Base-by-base conservation (phyloP, 345 rosid species). In the Stellera chamaejasme region DNA sequence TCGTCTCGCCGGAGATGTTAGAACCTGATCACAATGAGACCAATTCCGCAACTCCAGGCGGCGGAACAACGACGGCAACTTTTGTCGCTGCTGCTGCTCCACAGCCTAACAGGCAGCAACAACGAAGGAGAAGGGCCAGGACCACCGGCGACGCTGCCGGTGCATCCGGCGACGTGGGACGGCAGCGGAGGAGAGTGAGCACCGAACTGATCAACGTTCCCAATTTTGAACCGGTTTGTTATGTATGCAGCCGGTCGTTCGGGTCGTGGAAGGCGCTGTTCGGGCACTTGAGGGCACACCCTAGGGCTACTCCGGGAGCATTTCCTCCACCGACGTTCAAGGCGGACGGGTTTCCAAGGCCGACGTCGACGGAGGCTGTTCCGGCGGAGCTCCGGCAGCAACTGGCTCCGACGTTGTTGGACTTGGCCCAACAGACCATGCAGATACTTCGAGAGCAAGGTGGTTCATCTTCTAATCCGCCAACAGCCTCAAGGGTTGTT, bases 261-360 rank as follows among this genome's bases (percentile, higher is more conserved):
- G 13, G 6, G 1, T 48, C 63, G 11, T 59, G 63, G 63, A 59
- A 49, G 41, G 63, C 47, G 2, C 54, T 59, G 47, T 59, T 59
- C 11, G 63, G 63, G 2, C 63, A 59, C 48, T 46, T 59, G 1
- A 59, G 54, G 26, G 23, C 63, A 45, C 63, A 59, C 11, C 36
- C 0, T 4, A 59, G 63, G 47, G 5, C 14, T 13, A 48, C 39
- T 23, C 63, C 54, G 3, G 63, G 63, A n/a, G 63, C 63, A 9
- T 59, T 59, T 9, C 63, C 63, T 6, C 63, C 63, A 3, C 63
- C 63, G 13, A 6, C 16, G n/a, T 59, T 59, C 42, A 49, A 52
- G 10, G 54, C 63, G 0, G 23, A 48, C 13, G 55, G 54, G 10
- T 59, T 45, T 8, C 63, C 63, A 19, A 19, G 23, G 23, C 23